Base-by-base conservation (phyloP, 768 basidiomycete species). In the Suillus subluteus region DNA sequence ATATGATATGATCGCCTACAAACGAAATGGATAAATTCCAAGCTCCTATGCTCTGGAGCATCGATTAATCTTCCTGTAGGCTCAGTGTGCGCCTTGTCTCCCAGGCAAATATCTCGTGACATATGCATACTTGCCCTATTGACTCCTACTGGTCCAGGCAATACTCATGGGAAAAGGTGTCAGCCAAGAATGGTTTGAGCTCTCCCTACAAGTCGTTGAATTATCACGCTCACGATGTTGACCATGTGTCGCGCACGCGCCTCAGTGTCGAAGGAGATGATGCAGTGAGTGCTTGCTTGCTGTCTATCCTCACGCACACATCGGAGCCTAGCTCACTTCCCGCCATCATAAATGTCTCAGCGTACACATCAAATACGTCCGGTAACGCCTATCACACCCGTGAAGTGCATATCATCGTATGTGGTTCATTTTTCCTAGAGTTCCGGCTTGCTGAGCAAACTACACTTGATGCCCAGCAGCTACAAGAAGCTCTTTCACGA, bases 181-280 rank as follows among this genome's bases (percentile, higher is more conserved):
- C 71, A 71, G 62, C 73, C 73, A 78, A 78, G 76, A 78, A 78
- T 79, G 76, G 78, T 79, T 77, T 70, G 76, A 71, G 72, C 67
- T 73, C 73, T 79, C 73, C 75, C 75, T 74, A 73, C 79, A 74
- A 73, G 70, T 73, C 63, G 70, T 69, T 72, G 67, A 79, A 78
- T 73, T 68, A 70, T 68, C 68, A 72, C 73, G 66, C 78, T 77
- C 70, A 77, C 70, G 63, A 71, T 73, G 67, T 70, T 73, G 75
- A 63, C 68, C 59, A 75, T 65, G 71, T 65, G 58, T 63, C 73
- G 26, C 59, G 59, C 68, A 40, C 71, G 54, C 66, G 70, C 32
- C 71, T 46, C 55, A 76, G 67, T 70, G 73, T 69, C 64, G 78
- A 75, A 61, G 73, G 66, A 67, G 73, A 74, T 35, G 70, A 66